Conservation (phyloP, 306 rosid species). For the Cucumis cinereus region DNA sequence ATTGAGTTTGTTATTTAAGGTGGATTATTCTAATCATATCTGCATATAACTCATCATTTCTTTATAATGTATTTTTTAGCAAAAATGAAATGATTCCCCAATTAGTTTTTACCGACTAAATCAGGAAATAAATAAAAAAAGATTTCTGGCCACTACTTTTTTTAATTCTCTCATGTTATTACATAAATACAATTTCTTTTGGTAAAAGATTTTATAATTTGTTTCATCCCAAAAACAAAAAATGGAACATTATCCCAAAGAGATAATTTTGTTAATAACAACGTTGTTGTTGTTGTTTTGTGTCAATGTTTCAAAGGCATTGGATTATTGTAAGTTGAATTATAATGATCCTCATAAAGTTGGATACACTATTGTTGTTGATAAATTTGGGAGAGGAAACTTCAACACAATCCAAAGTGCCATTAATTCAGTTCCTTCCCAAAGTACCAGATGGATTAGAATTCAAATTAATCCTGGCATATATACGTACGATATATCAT, state of each 20-base stretch:
- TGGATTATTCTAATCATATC: not conserved
- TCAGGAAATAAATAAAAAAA: too few relatives aligned
- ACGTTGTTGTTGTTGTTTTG: not conserved
- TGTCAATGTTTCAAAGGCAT: not conserved
- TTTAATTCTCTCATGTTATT: not conserved
- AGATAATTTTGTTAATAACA: not conserved
- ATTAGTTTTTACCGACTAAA: too few relatives aligned
- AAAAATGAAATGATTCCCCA: too few relatives aligned
- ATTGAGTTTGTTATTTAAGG: not conserved
- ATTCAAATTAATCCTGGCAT: slow-evolving; percentile 19
- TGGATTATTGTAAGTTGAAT: slow-evolving; percentile 5
- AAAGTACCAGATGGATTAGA: slow-evolving; percentile 21
- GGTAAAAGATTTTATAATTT: not conserved
- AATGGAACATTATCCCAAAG: not conserved
- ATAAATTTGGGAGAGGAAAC: not conserved
- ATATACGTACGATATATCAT: not conserved
- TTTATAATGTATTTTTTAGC: too few relatives aligned
- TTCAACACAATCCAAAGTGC: slow-evolving; percentile 33
- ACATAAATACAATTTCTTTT: not conserved
- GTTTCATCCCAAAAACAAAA: not conserved
- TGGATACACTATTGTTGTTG: slow-evolving; percentile 13
- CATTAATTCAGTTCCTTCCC: slow-evolving; percentile 18
- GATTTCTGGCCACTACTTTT: too few relatives aligned
- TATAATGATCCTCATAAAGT: not conserved
- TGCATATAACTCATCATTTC: too few relatives aligned